Evolutionary conservation across 306 rosid genomes (phyloP), one percentile per base, ranked within the genome.

Genomic region (Rosa persica): DNA sequence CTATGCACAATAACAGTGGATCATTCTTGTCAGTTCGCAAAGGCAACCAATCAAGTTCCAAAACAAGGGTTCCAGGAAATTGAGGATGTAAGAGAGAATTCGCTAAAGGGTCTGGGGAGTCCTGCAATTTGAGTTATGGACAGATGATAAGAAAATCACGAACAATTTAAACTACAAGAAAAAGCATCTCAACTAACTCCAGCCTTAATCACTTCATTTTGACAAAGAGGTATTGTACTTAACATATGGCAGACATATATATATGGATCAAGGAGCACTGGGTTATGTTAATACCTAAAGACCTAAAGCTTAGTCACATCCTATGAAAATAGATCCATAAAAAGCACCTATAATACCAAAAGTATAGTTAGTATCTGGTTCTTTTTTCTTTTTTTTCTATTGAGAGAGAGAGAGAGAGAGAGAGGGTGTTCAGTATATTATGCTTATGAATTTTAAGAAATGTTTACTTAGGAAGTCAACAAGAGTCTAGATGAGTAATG

Each of bases 31-130:
- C 88, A n/a, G 86, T 90, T 78, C 97, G 94, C 87, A 89, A 72
- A 86, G 98, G 98, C 88, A 95, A 86, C 98, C 99, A 95, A 87
- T 95, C 99, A 86, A 93, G 98, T 85, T 95, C 97, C 87, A 91
- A 87, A 19, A 91, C 98, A 65, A 91, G 97, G 77, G 97, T 93
- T 84, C 96, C 96, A 47, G 94, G 96, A 86, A 85, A 95, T 64
- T 93, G 99, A 40, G 95, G 99, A 77, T 91, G 97, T 84, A 95
- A 88, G 86, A 91, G 86, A 43, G 99, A 93, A 89, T 95, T 95
- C 65, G 93, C 98, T 67, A 93, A 78, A 81, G 99, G 99, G 77
- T 95, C 98, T 78, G 85, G 90, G 0, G 98, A 93, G 85, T 95
- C 99, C 99, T 93, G 92, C 74, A 79, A 13, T 77, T 65, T 61